These are phyloP conservation scores for Aplosporella prunicola DNA, from an alignment of 2,329 filamentous ascomycete species.

Conservation along the genomic window DNA sequence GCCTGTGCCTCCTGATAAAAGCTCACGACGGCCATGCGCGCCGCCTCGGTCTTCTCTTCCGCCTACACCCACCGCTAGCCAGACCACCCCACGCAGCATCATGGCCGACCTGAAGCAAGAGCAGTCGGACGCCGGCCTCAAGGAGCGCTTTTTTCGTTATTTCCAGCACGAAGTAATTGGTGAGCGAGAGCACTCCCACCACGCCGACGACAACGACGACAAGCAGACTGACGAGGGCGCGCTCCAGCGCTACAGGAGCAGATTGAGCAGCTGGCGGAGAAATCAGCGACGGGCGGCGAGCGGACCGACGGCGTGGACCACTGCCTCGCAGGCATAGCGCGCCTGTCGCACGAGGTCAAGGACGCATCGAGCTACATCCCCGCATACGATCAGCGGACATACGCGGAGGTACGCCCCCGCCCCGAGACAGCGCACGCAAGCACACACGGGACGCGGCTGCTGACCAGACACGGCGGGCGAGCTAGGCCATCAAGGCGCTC, in stretches of 20 bases:
- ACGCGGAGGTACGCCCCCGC: conserved; percentile 56
- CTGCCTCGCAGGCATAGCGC: conserved; percentile 68
- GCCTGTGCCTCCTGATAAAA: conserved; percentile 1
- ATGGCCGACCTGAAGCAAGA: conserved; percentile 7
- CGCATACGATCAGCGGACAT: conserved; percentile 80
- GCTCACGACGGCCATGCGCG: neutral
- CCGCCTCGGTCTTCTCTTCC: neutral
- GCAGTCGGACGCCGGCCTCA: conserved; percentile 34
- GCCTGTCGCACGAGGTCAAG: conserved; percentile 72
- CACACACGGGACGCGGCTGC: neutral
- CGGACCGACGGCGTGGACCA: conserved; percentile 73
- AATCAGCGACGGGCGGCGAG: conserved; percentile 58
- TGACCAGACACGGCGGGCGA: conserved; percentile 3
- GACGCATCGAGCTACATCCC: conserved; percentile 76
- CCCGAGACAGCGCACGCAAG: neutral
- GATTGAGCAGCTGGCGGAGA: conserved; percentile 57
- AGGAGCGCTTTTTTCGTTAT: conserved; percentile 75
- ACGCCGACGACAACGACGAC: neutral
- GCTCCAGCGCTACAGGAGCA: conserved; percentile 63
- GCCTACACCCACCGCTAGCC: neutral
- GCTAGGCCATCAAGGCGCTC: conserved; percentile 68
- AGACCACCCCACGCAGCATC: neutral
- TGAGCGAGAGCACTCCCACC: conserved; percentile 26
- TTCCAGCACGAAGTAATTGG: conserved; percentile 68
- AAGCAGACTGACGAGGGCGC: conserved; percentile 4